phyloP scores from a whole-genome alignment of 352 stramenopile genomes.

The Globisporangium spiculum region DNA sequence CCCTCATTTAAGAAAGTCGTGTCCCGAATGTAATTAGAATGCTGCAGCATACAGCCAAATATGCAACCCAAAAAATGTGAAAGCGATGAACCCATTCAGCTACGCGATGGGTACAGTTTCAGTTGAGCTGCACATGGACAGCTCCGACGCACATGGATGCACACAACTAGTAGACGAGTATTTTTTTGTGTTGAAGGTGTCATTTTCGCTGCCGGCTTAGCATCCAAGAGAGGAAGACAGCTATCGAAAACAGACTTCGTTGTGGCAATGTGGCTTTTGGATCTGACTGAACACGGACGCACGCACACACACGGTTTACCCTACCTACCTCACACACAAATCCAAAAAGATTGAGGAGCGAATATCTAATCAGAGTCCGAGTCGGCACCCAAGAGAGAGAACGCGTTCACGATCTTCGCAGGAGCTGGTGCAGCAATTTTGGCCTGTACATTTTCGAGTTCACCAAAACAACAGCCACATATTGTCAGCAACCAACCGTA shows the following conservation, averaged over 20 bases:
- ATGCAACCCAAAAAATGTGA: not conserved
- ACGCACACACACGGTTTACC: slow-evolving; percentile 2
- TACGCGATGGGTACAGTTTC: no score
- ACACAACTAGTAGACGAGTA: not conserved
- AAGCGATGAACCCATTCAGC: no score
- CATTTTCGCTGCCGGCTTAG: not conserved
- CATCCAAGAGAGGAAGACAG: not conserved
- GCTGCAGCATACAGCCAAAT: not conserved
- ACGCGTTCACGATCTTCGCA: slow-evolving; percentile 72
- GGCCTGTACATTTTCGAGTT: slow-evolving; percentile 7
- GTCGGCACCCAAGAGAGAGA: slow-evolving; percentile 44
- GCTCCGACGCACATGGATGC: not conserved
- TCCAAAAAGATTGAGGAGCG: not conserved
- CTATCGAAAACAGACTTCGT: slow-evolving; percentile 4
- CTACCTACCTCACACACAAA: slow-evolving; percentile 3
- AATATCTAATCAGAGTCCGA: slow-evolving; percentile 71
- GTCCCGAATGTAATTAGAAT: not conserved
- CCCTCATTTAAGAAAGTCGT: not conserved
- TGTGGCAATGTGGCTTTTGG: slow-evolving; percentile 9
- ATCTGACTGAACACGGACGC: slow-evolving; percentile 5
- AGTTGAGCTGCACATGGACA: not conserved
- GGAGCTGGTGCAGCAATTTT: slow-evolving; percentile 47
- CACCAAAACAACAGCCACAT: not conserved
- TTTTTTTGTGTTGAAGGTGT: not conserved
- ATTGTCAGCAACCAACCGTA: not conserved